These are phyloP conservation scores for Phytopythium boreale DNA, from an alignment of 352 stramenopile species.

Conservation along the genomic window DNA sequence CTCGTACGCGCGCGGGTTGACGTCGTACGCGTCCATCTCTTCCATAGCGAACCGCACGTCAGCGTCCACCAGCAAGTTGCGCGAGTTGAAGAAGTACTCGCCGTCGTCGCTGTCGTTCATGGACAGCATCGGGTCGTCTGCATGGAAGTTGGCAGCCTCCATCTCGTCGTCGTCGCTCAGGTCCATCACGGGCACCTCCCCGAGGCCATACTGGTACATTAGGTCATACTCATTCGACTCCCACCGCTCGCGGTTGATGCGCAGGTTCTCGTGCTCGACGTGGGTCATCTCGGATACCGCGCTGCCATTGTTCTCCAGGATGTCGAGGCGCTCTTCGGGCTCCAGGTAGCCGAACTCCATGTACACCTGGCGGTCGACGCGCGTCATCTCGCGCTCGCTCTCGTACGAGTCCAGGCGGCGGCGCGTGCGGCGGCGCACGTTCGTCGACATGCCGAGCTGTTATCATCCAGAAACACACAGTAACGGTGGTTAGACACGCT, in stretches of 20 bases:
- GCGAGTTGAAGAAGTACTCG: slow-evolving; percentile 49
- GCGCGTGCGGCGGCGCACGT: slow-evolving; percentile 59
- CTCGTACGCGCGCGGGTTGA: slow-evolving; percentile 50
- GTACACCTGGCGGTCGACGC: slow-evolving; percentile 69
- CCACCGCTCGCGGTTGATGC: slow-evolving; percentile 79
- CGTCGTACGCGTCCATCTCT: slow-evolving; percentile 73
- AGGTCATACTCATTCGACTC: slow-evolving; percentile 86
- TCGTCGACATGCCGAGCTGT: slow-evolving; percentile 65
- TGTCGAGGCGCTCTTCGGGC: slow-evolving; percentile 70
- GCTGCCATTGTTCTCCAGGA: slow-evolving; percentile 66
- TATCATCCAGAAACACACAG: not conserved
- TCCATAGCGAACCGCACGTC: slow-evolving; percentile 68
- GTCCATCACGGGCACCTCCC: slow-evolving; percentile 58
- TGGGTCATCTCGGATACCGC: slow-evolving; percentile 60
- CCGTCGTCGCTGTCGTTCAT: slow-evolving; percentile 49
- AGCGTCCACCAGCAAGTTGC: slow-evolving; percentile 42
- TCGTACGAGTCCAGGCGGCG: slow-evolving; percentile 67
- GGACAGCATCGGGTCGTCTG: slow-evolving; percentile 44
- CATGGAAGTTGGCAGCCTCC: slow-evolving; percentile 27
- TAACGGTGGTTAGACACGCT: slow-evolving; percentile 2
- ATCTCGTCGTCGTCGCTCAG: slow-evolving; percentile 55
- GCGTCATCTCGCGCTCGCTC: slow-evolving; percentile 46
- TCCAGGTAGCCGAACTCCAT: slow-evolving; percentile 84
- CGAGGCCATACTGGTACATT: slow-evolving; percentile 76
- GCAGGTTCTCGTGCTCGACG: slow-evolving; percentile 64